phyloP scores from a whole-genome alignment of 495 filamentous ascomycete species.

The Trypethelium eluteriae region DNA sequence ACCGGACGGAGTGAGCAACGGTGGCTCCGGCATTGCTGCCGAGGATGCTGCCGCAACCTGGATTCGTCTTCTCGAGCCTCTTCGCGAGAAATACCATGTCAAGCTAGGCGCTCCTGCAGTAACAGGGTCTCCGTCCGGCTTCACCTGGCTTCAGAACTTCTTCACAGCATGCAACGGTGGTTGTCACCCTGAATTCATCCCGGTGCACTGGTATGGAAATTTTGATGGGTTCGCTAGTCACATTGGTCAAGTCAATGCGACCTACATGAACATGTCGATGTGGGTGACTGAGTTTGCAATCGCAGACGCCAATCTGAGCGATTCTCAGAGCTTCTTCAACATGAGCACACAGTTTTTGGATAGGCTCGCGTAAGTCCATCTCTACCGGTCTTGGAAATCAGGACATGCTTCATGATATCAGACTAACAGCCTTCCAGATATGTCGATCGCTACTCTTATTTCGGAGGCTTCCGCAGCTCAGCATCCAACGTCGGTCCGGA shows the following conservation, averaged over 20 bases:
- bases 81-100: conserved; percentile 39
- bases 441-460: conserved; percentile 60
- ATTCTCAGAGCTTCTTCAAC: conserved; percentile 60
- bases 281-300: conserved; percentile 70
- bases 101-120: conserved; percentile 34
- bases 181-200: conserved; percentile 64
- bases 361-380: conserved; percentile 22
- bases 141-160: conserved; percentile 57
- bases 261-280: conserved; percentile 52
- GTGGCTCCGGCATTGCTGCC: conserved; percentile 53
- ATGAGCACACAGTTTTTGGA: conserved; percentile 56
- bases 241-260: conserved; percentile 51
- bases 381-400: background rate
- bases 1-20: conserved; percentile 51
- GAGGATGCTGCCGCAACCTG: conserved; percentile 54
- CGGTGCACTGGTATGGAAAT: conserved; percentile 70
- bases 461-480: conserved; percentile 60
- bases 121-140: conserved; percentile 40
- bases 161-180: conserved; percentile 43
- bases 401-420: background rate
- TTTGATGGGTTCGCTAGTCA: conserved; percentile 67
- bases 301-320: conserved; percentile 39
- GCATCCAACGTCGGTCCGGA: conserved; percentile 64
- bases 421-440: conserved; percentile 27
- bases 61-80: conserved; percentile 58